Evolutionary conservation across 1,139 yeast species (phyloP).

Genomic region (Saccharomycopsis phalli): DNA sequence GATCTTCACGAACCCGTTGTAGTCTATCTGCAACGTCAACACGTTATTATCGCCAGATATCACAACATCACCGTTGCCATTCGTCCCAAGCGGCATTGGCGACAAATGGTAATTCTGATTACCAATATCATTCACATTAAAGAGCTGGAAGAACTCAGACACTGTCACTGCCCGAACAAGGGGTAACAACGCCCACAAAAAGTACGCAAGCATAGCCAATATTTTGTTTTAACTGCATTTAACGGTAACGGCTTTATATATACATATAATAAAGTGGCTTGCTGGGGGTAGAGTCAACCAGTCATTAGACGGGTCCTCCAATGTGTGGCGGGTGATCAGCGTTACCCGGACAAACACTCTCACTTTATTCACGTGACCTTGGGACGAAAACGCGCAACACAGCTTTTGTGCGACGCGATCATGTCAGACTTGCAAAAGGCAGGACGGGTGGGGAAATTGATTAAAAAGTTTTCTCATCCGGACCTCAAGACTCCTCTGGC

Average conservation of each 20-base stretch:
- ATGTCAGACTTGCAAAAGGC: too few species aligned
- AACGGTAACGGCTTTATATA: too few species aligned
- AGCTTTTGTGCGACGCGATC: too few species aligned
- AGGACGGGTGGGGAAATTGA: slow-evolving; percentile 7
- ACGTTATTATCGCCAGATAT: slow-evolving; percentile 1
- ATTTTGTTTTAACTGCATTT: too few species aligned
- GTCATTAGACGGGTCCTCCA: too few species aligned
- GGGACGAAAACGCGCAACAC: too few species aligned
- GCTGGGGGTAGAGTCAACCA: too few species aligned
- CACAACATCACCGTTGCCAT: slow-evolving; percentile 8
- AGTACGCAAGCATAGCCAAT: background rate
- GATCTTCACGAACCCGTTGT: slow-evolving; percentile 12
- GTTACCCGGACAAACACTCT: too few species aligned
- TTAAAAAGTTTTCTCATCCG: slow-evolving; percentile 15
- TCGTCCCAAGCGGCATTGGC: slow-evolving; percentile 11
- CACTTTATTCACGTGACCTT: too few species aligned
- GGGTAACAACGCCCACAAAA: background rate
- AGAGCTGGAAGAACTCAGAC: slow-evolving; percentile 16
- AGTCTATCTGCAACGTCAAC: slow-evolving; percentile 13
- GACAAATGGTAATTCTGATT: slow-evolving; percentile 3
- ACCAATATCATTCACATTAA: slow-evolving; percentile 14
- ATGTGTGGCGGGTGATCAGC: too few species aligned
- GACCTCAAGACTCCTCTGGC: slow-evolving; percentile 7
- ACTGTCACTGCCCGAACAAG: slow-evolving; percentile 4
- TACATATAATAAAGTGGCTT: too few species aligned